Base-by-base conservation (phyloP, 345 rosid genomes). In the Dovyalis caffra region DNA sequence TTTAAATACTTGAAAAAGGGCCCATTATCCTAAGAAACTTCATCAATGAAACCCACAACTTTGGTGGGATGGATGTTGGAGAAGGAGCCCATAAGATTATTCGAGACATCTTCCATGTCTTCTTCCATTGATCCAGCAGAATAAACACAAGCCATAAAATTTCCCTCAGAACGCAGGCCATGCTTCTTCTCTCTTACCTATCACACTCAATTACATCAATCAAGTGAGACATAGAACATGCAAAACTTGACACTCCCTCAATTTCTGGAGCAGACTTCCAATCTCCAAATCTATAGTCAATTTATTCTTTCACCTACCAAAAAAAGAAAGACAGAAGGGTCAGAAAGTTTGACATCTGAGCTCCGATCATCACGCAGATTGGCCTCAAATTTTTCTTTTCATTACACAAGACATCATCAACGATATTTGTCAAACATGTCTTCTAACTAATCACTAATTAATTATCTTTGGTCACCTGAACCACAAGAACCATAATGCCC, bases 361-460 rank as follows among this genome's bases (percentile, higher is more conserved):
- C 40, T 49, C 78, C 82, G 80, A 38, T 69, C 38, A 73, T 83
- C 74, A 74, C 85, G 80, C 81, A 28, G 1, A 0, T 21, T 21
- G 21, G 6, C 23, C 20, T 20, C 23, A 6, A 1, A 0, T 5
- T 49, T 21, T 49, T 49, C 56, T 20, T 49, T 21, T 18, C 23
- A 6, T 49, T 49, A 6, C 56, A 18, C 18, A 1, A 6, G 56
- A 49, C 56, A 20, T 20, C 6, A 20, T 49, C 51, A 45, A 45
- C 14, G 51, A 45, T 1, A 0, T 2, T 6, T 3, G 18, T 43
- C 16, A 43, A 43, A 43, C 47, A 43, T 43, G 47, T 15, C 51
- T 16, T 0, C n/a, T 49, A 49, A 49, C 23, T 49, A 49, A 49
- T 1, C 23, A 20, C 20, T 49, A 20, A 49, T 6, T 49, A 20